phyloP scores from a whole-genome alignment of 1,284 basidiomycete genomes.

The Takashimella koratensis region DNA sequence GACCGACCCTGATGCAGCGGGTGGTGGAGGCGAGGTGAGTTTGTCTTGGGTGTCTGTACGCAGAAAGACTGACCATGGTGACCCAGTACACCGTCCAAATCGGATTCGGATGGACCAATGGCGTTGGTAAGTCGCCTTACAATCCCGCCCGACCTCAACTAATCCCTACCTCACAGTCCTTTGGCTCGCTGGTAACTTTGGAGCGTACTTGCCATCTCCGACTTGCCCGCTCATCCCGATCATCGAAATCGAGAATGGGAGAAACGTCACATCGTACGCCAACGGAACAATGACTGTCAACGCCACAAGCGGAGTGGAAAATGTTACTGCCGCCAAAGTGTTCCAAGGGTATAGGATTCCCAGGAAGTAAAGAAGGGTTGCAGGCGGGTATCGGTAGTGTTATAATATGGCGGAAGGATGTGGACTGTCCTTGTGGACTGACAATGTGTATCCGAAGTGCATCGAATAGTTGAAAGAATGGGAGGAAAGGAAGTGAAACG shows the following conservation, averaged over 20 bases:
- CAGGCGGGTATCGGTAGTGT: too few relatives aligned
- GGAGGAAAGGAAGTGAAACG: too few relatives aligned
- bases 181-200: conserved; percentile 70
- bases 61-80: background rate
- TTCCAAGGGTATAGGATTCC: background rate
- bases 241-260: conserved; percentile 20
- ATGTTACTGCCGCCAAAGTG: background rate
- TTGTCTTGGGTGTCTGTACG: conserved; percentile 46
- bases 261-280: conserved; percentile 14
- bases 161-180: conserved; percentile 44
- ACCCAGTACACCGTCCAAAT: conserved; percentile 14
- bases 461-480: too few relatives aligned
- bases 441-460: too few relatives aligned
- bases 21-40: conserved; percentile 79
- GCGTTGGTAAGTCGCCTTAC: conserved; percentile 53
- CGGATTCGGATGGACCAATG: conserved; percentile 78
- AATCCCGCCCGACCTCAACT: background rate
- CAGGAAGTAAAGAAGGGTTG: background rate
- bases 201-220: conserved; percentile 60
- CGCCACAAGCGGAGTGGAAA: conserved; percentile 3
- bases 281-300: conserved; percentile 19
- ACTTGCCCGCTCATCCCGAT: conserved; percentile 60
- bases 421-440: too few relatives aligned
- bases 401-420: too few relatives aligned
- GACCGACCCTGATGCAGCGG: conserved; percentile 74